phyloP scores from a whole-genome alignment of 108 stramenopile genomes.

The Skeletonema menzelii region DNA sequence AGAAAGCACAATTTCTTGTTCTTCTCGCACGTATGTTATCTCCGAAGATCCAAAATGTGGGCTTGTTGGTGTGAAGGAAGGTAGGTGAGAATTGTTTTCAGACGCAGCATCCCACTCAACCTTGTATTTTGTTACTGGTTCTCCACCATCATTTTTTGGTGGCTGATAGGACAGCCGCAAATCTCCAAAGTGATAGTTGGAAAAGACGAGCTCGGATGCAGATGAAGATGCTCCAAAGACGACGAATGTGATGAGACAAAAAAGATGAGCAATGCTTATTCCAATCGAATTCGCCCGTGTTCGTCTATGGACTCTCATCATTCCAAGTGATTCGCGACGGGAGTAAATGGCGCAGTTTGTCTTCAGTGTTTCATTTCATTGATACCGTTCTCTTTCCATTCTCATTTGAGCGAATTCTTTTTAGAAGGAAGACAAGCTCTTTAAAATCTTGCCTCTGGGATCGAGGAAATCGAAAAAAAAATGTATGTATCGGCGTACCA shows the following conservation, averaged over 20 bases:
- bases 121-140: conserved; percentile 62
- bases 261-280: not conserved
- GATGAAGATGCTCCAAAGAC: conserved; percentile 11
- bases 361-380: not conserved
- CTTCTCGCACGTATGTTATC: conserved; percentile 65
- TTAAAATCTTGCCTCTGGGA: no score
- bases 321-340: not conserved
- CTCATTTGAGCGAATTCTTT: no score
- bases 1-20: conserved; percentile 59
- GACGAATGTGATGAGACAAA: not conserved
- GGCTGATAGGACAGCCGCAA: conserved; percentile 47
- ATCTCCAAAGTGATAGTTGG: conserved; percentile 49
- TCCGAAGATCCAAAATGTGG: conserved; percentile 56
- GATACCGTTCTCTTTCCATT: no score
- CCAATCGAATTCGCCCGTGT: not conserved
- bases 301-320: not conserved
- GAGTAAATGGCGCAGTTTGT: not conserved
- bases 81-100: conserved; percentile 6
- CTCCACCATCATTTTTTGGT: conserved; percentile 69
- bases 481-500: no score
- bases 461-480: no score
- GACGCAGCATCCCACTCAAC: conserved; percentile 78
- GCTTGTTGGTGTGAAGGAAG: conserved; percentile 48
- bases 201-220: conserved; percentile 37
- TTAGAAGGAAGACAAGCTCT: no score